These are phyloP conservation scores for Allodekkera sacchari DNA, from an alignment of 805 yeast species.

Conservation along the genomic window DNA sequence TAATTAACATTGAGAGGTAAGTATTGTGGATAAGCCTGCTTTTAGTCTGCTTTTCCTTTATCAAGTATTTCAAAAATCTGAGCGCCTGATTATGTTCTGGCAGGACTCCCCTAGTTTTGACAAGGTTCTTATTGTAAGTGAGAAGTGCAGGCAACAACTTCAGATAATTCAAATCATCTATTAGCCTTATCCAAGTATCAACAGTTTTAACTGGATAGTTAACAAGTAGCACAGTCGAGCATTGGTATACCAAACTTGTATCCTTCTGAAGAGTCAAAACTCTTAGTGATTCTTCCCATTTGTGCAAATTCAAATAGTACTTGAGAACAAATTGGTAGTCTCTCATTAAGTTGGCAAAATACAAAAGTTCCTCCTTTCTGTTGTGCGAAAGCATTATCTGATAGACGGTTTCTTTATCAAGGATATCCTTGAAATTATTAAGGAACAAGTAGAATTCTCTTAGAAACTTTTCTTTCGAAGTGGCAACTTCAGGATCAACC, in stretches of 20 bases:
- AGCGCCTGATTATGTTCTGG: conserved; percentile 54
- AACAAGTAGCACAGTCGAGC: conserved; percentile 59
- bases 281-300: conserved; percentile 68
- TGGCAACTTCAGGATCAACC: conserved; percentile 9
- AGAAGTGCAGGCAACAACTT: conserved; percentile 70
- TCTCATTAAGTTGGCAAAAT: conserved; percentile 55
- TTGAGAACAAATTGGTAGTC: conserved; percentile 65
- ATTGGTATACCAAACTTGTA: conserved; percentile 47
- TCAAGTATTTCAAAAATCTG: conserved; percentile 49
- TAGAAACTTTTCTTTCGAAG: conserved; percentile 24
- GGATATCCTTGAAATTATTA: conserved; percentile 30
- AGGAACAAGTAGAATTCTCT: conserved; percentile 42
- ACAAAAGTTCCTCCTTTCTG: conserved; percentile 52
- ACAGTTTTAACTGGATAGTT: conserved; percentile 65
- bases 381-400: conserved; percentile 66
- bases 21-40: conserved; percentile 58
- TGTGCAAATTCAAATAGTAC: conserved; percentile 58
- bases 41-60: conserved; percentile 34
- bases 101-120: conserved; percentile 24
- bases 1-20: conserved; percentile 56
- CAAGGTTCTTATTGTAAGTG: conserved; percentile 48
- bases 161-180: conserved; percentile 44
- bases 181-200: conserved; percentile 66
- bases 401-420: conserved; percentile 65
- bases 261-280: conserved; percentile 43